Evolutionary conservation across 1,284 basidiomycete species (phyloP).

Genomic region (Pyrrhoderma lamaoense): DNA sequence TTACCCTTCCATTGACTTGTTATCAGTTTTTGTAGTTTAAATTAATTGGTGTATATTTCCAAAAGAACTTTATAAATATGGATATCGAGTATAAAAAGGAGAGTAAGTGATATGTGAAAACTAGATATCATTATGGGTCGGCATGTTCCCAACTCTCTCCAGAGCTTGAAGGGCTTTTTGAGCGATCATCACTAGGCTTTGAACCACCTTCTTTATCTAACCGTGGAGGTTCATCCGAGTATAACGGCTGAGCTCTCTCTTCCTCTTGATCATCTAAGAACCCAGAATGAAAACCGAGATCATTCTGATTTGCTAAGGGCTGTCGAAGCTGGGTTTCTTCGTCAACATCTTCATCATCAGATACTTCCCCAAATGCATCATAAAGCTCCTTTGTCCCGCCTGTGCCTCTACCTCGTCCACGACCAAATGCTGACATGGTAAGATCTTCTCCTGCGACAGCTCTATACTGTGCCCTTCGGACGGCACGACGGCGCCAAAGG

Average conservation of each 20-base stretch:
- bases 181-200: slow-evolving; percentile 19
- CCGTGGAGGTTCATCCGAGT: slow-evolving; percentile 54
- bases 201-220: slow-evolving; percentile 4
- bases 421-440: slow-evolving; percentile 46
- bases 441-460: slow-evolving; percentile 69
- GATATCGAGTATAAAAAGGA: too few relatives aligned
- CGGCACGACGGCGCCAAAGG: slow-evolving; percentile 54
- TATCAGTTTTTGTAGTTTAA: background rate
- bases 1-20: background rate
- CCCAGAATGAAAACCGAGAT: slow-evolving; percentile 16
- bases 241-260: slow-evolving; percentile 26
- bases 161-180: slow-evolving; percentile 37
- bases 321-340: slow-evolving; percentile 52
- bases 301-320: slow-evolving; percentile 8
- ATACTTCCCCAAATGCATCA: slow-evolving; percentile 85
- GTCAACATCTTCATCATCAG: slow-evolving; percentile 52
- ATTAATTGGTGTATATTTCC: slow-evolving; percentile 17
- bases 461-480: slow-evolving; percentile 51
- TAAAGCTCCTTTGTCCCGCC: slow-evolving; percentile 76
- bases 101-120: too few relatives aligned
- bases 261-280: slow-evolving; percentile 26
- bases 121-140: slow-evolving; percentile 30
- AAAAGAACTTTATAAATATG: too few relatives aligned
- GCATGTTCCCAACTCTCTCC: slow-evolving; percentile 72
- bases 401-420: slow-evolving; percentile 28